Percentiles rank a stretch among this genome's conserved stretches.
Conservation (phyloP, 768 basidiomycete genomes). For the Hydnomerulius pinastri region DNA sequence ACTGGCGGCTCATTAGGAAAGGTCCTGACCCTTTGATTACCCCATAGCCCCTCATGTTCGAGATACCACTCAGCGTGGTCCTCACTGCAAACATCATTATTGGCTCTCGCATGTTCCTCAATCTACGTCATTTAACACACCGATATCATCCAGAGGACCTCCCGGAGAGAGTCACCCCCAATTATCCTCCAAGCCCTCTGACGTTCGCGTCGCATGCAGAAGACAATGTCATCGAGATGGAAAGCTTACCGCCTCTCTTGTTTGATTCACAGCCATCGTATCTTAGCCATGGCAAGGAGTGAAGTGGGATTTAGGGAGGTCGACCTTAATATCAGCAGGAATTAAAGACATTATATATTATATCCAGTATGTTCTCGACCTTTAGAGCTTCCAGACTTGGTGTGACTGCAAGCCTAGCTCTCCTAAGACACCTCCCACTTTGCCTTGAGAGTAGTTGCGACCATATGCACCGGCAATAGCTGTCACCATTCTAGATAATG, state of each 20-base stretch:
- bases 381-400: constrained; percentile 70
- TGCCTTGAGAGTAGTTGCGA: constrained; percentile 73
- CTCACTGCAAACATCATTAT: constrained; percentile 27
- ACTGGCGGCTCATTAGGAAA: not conserved
- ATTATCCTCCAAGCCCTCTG: not conserved
- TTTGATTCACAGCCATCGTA: not conserved
- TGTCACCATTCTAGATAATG: constrained; percentile 61
- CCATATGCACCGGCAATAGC: constrained; percentile 78
- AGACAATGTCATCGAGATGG: not conserved
- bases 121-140: constrained; percentile 19
- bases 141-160: not conserved
- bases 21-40: not conserved
- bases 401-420: constrained; percentile 61
- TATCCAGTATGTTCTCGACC: not conserved
- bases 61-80: constrained; percentile 26
- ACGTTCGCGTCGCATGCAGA: not conserved
- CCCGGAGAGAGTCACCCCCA: not conserved
- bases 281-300: not conserved
- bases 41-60: constrained; percentile 21
- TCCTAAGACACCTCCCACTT: constrained; percentile 64
- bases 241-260: not conserved
- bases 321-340: not conserved
- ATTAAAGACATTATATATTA: not conserved
- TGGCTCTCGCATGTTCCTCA: constrained; percentile 33
- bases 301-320: not conserved